These are phyloP conservation scores for Aquilaria yunnanensis DNA, from an alignment of 345 rosid species.

Conservation along the genomic window DNA sequence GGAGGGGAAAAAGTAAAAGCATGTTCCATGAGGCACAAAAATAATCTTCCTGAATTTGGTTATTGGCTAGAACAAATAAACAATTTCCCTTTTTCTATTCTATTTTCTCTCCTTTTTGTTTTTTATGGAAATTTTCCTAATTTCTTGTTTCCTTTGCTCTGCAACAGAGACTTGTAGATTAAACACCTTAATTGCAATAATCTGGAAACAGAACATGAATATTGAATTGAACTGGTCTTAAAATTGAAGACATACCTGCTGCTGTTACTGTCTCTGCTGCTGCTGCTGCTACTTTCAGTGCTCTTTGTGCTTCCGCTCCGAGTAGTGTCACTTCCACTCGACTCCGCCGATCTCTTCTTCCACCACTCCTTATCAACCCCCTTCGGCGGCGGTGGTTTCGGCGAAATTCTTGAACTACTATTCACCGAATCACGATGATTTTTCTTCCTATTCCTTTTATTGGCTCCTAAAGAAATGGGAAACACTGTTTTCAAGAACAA, in stretches of 20 bases:
- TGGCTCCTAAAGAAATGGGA: slow-evolving; percentile 46
- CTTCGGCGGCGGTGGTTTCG: slow-evolving; percentile 34
- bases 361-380: slow-evolving; percentile 60
- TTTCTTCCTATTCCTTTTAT: slow-evolving; percentile 32
- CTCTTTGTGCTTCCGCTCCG: slow-evolving; percentile 40
- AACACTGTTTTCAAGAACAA: slow-evolving; percentile 67
- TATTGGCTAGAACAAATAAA: too few species aligned
- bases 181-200: too few species aligned
- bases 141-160: too few species aligned
- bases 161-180: too few species aligned
- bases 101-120: too few species aligned
- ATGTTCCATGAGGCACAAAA: too few species aligned
- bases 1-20: too few species aligned
- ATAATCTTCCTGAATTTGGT: too few species aligned
- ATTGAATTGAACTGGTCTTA: too few species aligned
- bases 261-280: slow-evolving; percentile 33
- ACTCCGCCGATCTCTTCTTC: slow-evolving; percentile 36
- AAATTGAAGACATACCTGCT: slow-evolving; percentile 28
- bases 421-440: slow-evolving; percentile 13
- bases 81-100: too few species aligned
- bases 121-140: too few species aligned
- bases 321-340: slow-evolving; percentile 33
- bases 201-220: too few species aligned
- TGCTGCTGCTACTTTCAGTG: slow-evolving; percentile 36
- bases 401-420: slow-evolving; percentile 31